A percentile compares a stretch with the other conserved stretches of the same genome.
phyloP scores from a whole-genome alignment of 1,139 yeast genomes.

The Pneumocystis sp. region DNA sequence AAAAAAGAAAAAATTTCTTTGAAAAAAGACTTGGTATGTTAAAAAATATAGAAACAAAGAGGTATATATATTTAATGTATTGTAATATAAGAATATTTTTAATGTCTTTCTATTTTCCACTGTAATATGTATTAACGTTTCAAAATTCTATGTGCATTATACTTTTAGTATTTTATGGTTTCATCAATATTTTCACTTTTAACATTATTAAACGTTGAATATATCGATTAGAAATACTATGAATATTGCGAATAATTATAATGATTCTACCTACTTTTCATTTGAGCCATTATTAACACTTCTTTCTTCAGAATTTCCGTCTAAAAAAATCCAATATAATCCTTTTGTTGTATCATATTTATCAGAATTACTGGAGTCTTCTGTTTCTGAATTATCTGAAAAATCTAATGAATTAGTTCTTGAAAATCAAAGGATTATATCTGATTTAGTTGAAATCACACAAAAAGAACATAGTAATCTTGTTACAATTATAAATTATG shows the following conservation, averaged over 20 bases:
- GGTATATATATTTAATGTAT: constrained; percentile 19
- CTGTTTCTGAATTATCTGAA: not conserved
- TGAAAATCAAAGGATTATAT: not conserved
- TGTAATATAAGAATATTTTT: not conserved
- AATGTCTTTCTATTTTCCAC: not conserved
- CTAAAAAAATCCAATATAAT: not conserved
- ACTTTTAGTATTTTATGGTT: not conserved
- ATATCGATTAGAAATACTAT: not conserved
- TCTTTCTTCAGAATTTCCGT: not conserved
- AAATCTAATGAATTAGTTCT: not conserved
- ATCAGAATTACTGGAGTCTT: not conserved
- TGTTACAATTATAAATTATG: not conserved
- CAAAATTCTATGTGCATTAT: too few species aligned
- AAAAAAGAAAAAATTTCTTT: constrained; percentile 51
- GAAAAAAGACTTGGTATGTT: constrained; percentile 45
- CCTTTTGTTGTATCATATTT: not conserved
- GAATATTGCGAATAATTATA: not conserved
- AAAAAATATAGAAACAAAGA: constrained; percentile 51
- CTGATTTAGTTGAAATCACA: not conserved
- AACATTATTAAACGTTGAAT: not conserved
- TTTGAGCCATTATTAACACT: not conserved
- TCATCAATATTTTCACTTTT: not conserved
- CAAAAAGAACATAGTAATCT: not conserved
- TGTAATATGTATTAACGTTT: too few species aligned
- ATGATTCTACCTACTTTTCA: not conserved